Evolutionary conservation across 2,329 filamentous ascomycete genomes (phyloP).

Genomic region (Stemphylium lycopersici): DNA sequence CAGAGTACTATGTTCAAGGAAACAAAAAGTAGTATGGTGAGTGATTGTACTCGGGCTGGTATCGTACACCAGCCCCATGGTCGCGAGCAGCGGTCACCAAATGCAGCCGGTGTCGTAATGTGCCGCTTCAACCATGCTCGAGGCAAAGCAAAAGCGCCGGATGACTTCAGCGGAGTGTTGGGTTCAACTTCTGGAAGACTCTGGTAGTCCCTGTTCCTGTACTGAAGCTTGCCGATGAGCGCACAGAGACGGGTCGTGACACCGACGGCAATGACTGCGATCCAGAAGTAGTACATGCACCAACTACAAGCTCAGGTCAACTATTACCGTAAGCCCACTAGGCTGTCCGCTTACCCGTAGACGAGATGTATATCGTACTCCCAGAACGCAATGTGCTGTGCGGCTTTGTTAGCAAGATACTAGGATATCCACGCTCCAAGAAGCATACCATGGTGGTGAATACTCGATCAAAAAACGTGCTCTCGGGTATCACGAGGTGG

Average conservation of each 20-base stretch:
- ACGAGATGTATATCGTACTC: slow-evolving; percentile 38
- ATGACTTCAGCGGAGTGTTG: neutral
- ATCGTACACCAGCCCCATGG: slow-evolving; percentile 54
- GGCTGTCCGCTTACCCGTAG: slow-evolving; percentile 31
- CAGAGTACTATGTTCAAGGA: slow-evolving; percentile 53
- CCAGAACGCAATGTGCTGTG: slow-evolving; percentile 35
- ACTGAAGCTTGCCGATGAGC: slow-evolving; percentile 17
- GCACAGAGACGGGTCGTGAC: slow-evolving; percentile 28
- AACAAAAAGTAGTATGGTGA: slow-evolving; percentile 55
- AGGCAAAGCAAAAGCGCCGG: slow-evolving; percentile 2
- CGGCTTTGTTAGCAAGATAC: slow-evolving; percentile 1
- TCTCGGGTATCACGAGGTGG: slow-evolving; percentile 31
- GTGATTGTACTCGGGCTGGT: slow-evolving; percentile 55
- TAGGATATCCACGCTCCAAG: neutral
- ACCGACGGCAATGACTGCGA: slow-evolving; percentile 33
- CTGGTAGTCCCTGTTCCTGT: slow-evolving; percentile 14
- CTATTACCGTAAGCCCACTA: neutral
- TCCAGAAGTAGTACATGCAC: slow-evolving; percentile 45
- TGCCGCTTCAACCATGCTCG: slow-evolving; percentile 35
- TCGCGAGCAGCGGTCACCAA: slow-evolving; percentile 51
- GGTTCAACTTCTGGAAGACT: neutral
- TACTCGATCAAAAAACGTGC: slow-evolving; percentile 30
- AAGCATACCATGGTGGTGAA: slow-evolving; percentile 39
- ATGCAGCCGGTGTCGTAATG: slow-evolving; percentile 53
- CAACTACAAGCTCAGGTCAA: slow-evolving; percentile 19